Conservation (phyloP, 306 rosid species). For the Begonia peltatifolia region DNA sequence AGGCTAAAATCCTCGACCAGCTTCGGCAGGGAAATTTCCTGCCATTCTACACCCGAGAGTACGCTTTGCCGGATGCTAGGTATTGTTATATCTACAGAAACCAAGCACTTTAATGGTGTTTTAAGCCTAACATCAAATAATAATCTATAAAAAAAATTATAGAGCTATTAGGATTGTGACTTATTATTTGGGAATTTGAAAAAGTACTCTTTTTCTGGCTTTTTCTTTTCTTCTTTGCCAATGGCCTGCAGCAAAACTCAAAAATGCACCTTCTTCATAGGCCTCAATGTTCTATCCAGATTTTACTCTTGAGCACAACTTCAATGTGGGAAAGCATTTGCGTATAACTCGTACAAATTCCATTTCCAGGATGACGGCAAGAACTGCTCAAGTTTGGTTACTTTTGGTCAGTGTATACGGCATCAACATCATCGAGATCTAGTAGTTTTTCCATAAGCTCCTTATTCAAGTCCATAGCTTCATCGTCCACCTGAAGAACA, state of each 20-base stretch:
- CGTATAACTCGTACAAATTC: constrained; percentile 2
- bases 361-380: not conserved
- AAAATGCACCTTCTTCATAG: too few species aligned
- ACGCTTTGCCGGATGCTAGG: constrained; percentile 89
- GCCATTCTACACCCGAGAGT: constrained; percentile 21
- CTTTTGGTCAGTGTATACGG: constrained; percentile 86
- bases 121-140: too few species aligned
- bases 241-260: too few species aligned
- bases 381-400: constrained; percentile 12
- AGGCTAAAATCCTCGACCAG: constrained; percentile 44
- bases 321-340: not conserved
- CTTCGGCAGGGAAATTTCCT: constrained; percentile 64
- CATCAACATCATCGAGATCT: constrained; percentile 92
- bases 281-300: not conserved
- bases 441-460: constrained; percentile 72
- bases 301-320: not conserved
- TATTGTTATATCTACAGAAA: constrained; percentile 2
- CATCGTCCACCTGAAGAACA: constrained; percentile 71
- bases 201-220: too few species aligned
- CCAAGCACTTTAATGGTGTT: not conserved
- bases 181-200: too few species aligned
- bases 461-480: constrained; percentile 81
- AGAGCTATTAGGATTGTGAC: too few species aligned
- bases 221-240: too few species aligned
- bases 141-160: too few species aligned